A percentile compares a stretch with the other conserved stretches of the same genome.
These are phyloP conservation scores for Alternaria sp. DNA, from an alignment of 2,329 filamentous ascomycete species.

Conservation along the genomic window DNA sequence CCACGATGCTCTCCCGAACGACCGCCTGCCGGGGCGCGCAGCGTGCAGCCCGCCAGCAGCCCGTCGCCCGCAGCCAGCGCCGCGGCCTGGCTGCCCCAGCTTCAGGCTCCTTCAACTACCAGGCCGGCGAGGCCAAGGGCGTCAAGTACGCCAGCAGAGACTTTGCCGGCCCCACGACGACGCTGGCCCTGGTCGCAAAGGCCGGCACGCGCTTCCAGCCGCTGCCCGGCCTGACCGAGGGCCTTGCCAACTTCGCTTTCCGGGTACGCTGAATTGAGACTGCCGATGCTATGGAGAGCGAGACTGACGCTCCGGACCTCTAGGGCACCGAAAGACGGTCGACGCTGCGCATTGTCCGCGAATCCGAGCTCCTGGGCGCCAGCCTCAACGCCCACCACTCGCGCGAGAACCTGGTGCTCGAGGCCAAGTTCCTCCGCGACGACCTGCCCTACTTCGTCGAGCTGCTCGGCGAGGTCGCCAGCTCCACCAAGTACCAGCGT, in stretches of 20 bases:
- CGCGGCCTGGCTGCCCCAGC: constrained; percentile 71
- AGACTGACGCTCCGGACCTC: constrained; percentile 36
- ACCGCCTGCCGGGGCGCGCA: constrained; percentile 68
- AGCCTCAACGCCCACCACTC: constrained; percentile 88
- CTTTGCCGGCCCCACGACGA: constrained; percentile 84
- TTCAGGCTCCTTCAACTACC: constrained; percentile 82
- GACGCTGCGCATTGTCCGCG: constrained; percentile 89
- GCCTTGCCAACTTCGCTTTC: constrained; percentile 94
- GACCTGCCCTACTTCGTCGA: constrained; percentile 98
- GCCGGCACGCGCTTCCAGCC: constrained; percentile 93
- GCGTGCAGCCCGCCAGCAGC: constrained; percentile 65
- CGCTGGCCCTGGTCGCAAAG: constrained; percentile 89
- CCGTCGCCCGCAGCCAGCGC: constrained; percentile 61
- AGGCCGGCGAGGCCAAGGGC: constrained; percentile 83
- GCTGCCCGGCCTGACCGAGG: constrained; percentile 85
- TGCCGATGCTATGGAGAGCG: constrained; percentile 1
- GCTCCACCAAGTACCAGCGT: constrained; percentile 83
- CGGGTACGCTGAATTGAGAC: constrained; percentile 66
- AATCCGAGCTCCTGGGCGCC: constrained; percentile 92
- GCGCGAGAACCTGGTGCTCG: constrained; percentile 88
- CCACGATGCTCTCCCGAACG: constrained; percentile 71
- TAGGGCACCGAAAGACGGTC: constrained; percentile 88
- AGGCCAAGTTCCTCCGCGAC: constrained; percentile 92
- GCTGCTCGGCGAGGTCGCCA: constrained; percentile 89
- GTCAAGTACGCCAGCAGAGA: constrained; percentile 94